phyloP scores from a whole-genome alignment of 257 asterid genomes.

The Solanum arcanum region DNA sequence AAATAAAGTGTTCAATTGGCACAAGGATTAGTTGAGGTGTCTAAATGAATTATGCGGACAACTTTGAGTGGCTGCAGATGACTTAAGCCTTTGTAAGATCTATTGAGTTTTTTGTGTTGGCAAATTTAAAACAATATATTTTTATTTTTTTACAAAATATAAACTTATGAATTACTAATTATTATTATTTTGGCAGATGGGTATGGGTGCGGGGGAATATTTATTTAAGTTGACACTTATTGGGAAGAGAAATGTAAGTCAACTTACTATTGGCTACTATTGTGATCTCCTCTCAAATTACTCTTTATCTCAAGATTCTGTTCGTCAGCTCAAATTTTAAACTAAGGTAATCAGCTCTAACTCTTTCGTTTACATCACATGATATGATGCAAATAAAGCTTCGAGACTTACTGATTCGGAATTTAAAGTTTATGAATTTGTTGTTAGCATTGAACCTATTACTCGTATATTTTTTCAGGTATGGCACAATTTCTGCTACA shows the following conservation, averaged over 20 bases:
- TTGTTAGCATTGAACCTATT: not conserved
- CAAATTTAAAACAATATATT: no score
- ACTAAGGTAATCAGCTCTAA: not conserved
- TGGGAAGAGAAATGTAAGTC: no score
- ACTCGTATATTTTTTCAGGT: not conserved
- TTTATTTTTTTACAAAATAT: no score
- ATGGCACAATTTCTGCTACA: slow-evolving; percentile 29
- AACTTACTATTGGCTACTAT: not conserved
- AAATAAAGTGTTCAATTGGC: no score
- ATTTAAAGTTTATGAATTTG: not conserved
- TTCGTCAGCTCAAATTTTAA: not conserved
- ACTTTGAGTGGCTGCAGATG: no score
- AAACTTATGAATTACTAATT: no score
- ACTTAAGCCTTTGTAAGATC: no score
- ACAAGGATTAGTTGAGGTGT: no score
- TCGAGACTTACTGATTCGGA: not conserved
- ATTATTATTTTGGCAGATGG: no score
- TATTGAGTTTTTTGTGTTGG: not conserved
- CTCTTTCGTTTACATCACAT: not conserved
- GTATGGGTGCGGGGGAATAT: no score
- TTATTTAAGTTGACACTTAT: no score
- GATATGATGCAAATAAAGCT: not conserved
- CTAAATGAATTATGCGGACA: no score
- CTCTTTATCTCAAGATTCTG: not conserved
- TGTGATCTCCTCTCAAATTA: not conserved